Percentiles rank a stretch among this genome's conserved stretches.
Evolutionary conservation across 805 yeast species (phyloP).

Genomic region (Sugiyamaella qingdaonensis): DNA sequence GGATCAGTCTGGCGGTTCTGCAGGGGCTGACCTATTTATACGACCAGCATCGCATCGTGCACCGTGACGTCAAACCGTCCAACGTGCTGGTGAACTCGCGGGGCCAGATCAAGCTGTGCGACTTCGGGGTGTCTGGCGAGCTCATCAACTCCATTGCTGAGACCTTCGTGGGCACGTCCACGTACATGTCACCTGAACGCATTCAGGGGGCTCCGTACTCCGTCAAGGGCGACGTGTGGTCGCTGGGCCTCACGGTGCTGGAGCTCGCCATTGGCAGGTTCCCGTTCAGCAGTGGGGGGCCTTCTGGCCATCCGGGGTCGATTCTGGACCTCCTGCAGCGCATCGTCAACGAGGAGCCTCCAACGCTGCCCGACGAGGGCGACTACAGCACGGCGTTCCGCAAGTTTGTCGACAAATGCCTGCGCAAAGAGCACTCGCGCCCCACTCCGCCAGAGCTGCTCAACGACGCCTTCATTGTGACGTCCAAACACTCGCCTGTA

Average conservation of each 20-base stretch:
- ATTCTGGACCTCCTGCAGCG: slow-evolving; percentile 86
- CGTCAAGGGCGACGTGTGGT: slow-evolving; percentile 97
- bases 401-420: slow-evolving; percentile 67
- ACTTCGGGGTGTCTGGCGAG: slow-evolving; percentile 94
- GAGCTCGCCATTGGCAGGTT: slow-evolving; percentile 84
- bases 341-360: slow-evolving; percentile 91
- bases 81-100: slow-evolving; percentile 82
- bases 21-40: slow-evolving; percentile 80
- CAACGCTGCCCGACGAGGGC: slow-evolving; percentile 50
- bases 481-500: slow-evolving; percentile 21
- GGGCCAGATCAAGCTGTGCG: slow-evolving; percentile 90
- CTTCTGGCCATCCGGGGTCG: slow-evolving; percentile 18
- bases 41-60: slow-evolving; percentile 81
- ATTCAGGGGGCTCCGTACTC: slow-evolving; percentile 93
- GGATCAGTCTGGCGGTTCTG: slow-evolving; percentile 69
- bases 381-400: slow-evolving; percentile 49
- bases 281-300: slow-evolving; percentile 47
- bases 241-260: slow-evolving; percentile 82
- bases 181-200: slow-evolving; percentile 97
- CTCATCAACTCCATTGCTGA: slow-evolving; percentile 92
- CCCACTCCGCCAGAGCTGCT: slow-evolving; percentile 71
- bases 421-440: slow-evolving; percentile 68
- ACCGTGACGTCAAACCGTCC: slow-evolving; percentile 93
- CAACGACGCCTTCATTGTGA: slow-evolving; percentile 29
- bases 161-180: slow-evolving; percentile 96